Conservation (phyloP, 495 filamentous ascomycete species). For the Evernia prunastri region DNA sequence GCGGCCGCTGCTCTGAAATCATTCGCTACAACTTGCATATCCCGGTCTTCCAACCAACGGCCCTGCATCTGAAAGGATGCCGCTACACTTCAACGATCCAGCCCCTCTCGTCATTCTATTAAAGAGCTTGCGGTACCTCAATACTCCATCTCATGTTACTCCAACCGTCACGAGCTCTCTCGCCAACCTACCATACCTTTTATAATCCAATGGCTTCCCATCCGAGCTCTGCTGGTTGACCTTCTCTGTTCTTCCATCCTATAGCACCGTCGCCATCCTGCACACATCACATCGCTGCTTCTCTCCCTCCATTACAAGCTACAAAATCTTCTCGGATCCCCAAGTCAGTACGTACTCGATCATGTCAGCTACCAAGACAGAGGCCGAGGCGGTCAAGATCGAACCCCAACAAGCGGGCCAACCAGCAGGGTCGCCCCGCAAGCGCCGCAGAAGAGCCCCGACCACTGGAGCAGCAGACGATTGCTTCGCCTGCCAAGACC, state of each 20-base stretch:
- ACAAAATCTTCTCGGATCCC: too few relatives aligned
- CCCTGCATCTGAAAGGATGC: slow-evolving; percentile 16
- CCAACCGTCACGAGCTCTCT: slow-evolving; percentile 12
- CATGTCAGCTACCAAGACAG: slow-evolving; percentile 21
- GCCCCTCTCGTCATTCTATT: slow-evolving; percentile 26
- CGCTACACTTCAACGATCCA: slow-evolving; percentile 9
- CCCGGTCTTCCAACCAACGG: slow-evolving; percentile 12
- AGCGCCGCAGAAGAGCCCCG: slow-evolving; percentile 80
- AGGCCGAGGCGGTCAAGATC: slow-evolving; percentile 15
- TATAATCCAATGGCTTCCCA: not conserved
- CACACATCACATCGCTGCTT: not conserved
- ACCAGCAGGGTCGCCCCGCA: slow-evolving; percentile 47
- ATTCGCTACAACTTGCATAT: slow-evolving; percentile 4
- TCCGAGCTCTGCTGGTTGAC: not conserved
- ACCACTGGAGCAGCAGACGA: slow-evolving; percentile 88
- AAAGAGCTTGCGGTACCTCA: slow-evolving; percentile 23
- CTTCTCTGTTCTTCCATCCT: not conserved
- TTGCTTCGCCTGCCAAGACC: slow-evolving; percentile 88
- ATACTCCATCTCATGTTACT: slow-evolving; percentile 15
- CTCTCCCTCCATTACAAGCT: not conserved
- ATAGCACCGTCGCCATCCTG: not conserved
- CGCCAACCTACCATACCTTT: slow-evolving; percentile 1
- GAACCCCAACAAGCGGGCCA: slow-evolving; percentile 14
- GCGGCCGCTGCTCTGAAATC: not conserved
- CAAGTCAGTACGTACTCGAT: not conserved